Percentiles rank a stretch among this genome's conserved stretches.
Evolutionary conservation across 2,329 filamentous ascomycete genomes (phyloP).

Genomic region (Paramyrothecium roridum): DNA sequence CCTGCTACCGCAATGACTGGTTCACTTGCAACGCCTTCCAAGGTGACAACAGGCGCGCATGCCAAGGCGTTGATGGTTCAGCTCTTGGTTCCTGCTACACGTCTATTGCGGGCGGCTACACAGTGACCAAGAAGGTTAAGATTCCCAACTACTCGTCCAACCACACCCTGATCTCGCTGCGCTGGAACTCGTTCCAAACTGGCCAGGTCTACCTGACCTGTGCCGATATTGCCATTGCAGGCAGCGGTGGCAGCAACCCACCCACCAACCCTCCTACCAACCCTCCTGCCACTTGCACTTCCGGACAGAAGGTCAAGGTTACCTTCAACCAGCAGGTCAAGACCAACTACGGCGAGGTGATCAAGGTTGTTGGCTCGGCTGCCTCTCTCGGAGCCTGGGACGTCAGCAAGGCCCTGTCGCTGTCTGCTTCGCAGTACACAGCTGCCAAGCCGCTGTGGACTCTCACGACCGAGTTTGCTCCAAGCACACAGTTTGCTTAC

Average conservation of each 20-base stretch:
- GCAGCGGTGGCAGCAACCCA: conserved; percentile 11
- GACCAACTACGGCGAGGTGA: conserved; percentile 45
- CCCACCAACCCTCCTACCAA: conserved; percentile 11
- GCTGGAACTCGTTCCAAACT: conserved; percentile 55
- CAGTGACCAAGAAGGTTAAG: conserved; percentile 48
- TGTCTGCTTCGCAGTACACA: conserved; percentile 53
- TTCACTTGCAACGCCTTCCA: conserved; percentile 48
- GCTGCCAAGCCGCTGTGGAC: conserved; percentile 51
- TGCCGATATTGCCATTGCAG: conserved; percentile 45
- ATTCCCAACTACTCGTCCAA: conserved; percentile 44
- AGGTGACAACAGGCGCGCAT: conserved; percentile 27
- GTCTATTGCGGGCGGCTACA: conserved; percentile 50
- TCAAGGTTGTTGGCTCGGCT: conserved; percentile 42
- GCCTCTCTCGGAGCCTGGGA: conserved; percentile 48
- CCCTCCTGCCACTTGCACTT: conserved; percentile 7
- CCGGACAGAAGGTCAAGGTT: conserved; percentile 30
- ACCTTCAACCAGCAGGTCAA: conserved; percentile 39
- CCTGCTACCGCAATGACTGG: conserved; percentile 50
- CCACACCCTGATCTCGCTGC: conserved; percentile 49
- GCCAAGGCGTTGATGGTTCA: conserved; percentile 43
- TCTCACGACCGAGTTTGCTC: conserved; percentile 43
- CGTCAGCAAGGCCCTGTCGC: conserved; percentile 36
- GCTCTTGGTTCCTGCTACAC: conserved; percentile 44
- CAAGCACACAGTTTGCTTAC: conserved; percentile 51
- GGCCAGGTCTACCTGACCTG: conserved; percentile 51